Evolutionary conservation across 2,329 filamentous ascomycete species (phyloP).

Genomic region (Monilinia polystroma): DNA sequence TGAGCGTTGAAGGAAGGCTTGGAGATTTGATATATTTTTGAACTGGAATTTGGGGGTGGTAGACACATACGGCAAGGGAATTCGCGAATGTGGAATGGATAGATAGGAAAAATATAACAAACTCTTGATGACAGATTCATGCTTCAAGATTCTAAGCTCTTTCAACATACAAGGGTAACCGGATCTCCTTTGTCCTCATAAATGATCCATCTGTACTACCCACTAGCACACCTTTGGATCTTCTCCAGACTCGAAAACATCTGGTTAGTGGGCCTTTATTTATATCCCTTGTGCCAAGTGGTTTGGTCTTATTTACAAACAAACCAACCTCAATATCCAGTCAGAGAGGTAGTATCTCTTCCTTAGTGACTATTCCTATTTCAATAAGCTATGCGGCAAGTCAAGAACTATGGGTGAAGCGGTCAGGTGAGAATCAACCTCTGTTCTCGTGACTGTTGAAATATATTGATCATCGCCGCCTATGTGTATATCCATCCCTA

Average conservation of each 20-base stretch:
- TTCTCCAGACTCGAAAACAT: neutral
- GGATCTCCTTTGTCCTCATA: slow-evolving; percentile 8
- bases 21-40: neutral
- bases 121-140: neutral
- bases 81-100: neutral
- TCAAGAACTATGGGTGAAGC: neutral
- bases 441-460: neutral
- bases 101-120: neutral
- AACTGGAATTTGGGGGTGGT: neutral
- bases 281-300: neutral
- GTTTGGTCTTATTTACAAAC: neutral
- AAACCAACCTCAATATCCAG: neutral
- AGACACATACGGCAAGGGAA: neutral
- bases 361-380: neutral
- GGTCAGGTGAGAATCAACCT: slow-evolving; percentile 2
- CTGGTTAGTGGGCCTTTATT: neutral
- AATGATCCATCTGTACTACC: slow-evolving; percentile 2
- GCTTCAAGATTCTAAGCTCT: neutral
- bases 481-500: neutral
- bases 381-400: slow-evolving; percentile 1
- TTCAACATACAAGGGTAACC: slow-evolving; percentile 9
- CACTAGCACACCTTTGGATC: neutral
- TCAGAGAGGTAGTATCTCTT: neutral
- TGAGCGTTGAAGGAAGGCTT: neutral
- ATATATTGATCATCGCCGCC: neutral